Conservation (phyloP, 108 stramenopile species). For the Parietichytrium sp. region DNA sequence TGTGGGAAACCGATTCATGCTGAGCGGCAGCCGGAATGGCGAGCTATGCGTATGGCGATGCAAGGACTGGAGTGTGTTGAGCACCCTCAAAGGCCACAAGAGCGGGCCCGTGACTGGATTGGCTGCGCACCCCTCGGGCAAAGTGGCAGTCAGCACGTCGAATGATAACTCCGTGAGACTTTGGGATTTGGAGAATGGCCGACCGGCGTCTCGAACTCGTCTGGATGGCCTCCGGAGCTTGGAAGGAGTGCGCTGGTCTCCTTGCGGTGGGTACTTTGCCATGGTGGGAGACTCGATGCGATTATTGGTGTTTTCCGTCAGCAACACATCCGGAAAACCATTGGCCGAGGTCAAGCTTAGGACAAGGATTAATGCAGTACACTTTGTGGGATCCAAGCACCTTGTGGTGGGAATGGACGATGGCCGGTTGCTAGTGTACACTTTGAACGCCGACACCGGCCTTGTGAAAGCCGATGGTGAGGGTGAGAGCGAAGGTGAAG, state of each 20-base stretch:
- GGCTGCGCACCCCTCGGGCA: not conserved
- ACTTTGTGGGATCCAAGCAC: not conserved
- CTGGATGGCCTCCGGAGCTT: not conserved
- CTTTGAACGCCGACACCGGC: not conserved
- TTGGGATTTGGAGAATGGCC: not conserved
- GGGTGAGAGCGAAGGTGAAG: too few species aligned
- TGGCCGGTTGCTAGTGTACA: slow-evolving; percentile 23
- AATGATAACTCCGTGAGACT: slow-evolving; percentile 13
- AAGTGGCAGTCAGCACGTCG: slow-evolving; percentile 27
- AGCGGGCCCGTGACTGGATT: slow-evolving; percentile 6
- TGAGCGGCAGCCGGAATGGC: slow-evolving; percentile 24
- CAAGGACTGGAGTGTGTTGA: slow-evolving; percentile 36
- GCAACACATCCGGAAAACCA: not conserved
- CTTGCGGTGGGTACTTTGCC: not conserved
- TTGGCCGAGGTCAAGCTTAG: not conserved
- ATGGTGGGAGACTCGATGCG: not conserved
- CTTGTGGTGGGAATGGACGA: slow-evolving; percentile 10
- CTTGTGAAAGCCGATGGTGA: too few species aligned
- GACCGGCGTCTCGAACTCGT: slow-evolving; percentile 20
- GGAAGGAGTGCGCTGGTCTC: not conserved
- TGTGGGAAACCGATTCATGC: not conserved
- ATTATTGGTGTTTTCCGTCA: not conserved
- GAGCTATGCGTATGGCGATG: slow-evolving; percentile 40
- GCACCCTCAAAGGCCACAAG: slow-evolving; percentile 33
- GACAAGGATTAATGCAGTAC: not conserved